Evolutionary conservation across 805 yeast species (phyloP), one percentile per base, ranked within the genome.

Genomic region (Sungouiozyma ichnusensis): DNA sequence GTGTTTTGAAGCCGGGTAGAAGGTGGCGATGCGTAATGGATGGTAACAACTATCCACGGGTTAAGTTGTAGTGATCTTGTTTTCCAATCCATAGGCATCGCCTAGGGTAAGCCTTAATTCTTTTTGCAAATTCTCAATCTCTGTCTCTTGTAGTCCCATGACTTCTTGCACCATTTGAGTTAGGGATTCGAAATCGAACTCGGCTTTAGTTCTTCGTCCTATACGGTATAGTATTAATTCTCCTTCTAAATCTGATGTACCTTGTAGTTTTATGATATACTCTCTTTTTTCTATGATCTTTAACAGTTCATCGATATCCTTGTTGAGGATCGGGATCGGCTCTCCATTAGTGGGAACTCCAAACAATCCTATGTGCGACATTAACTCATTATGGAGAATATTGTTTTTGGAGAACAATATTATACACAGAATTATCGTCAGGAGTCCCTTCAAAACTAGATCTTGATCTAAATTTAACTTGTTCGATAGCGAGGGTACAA

Each of bases 291-390:
- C 60, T 1, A 57, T 36, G 1, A 32, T 36, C 17, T 47, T 51
- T 5, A 58, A 36, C 31, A 58, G 41, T 15, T 56, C 63, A 5
- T 47, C 53, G 4, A 56, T 42, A 14, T 49, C 47, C 27, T 44
- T 16, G 17, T 52, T 44, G 15, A 58, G n/a, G 14, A 57, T 48
- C 3, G 62, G 60, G 19, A 57, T 57, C 9, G 37, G 36, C 15
- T 45, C 45, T 7, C 58, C 61, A 35, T 58, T 57, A 2, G 43
- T 42, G 1, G 60, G 60, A 5, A 60, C 44, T 8, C 63, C 64
- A 42, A 55, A 60, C 13, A 39, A 37, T n/a, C 33, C 43, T 24
- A 58, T 29, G 16, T 44, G 36, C 4, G 40, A 39, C 7, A 41
- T 17, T 13, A 60, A 41, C 41, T 60, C 64, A 16, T 53, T 46